Evolutionary conservation across 2,329 filamentous ascomycete species (phyloP).

Genomic region (Lecanicillium sp.): DNA sequence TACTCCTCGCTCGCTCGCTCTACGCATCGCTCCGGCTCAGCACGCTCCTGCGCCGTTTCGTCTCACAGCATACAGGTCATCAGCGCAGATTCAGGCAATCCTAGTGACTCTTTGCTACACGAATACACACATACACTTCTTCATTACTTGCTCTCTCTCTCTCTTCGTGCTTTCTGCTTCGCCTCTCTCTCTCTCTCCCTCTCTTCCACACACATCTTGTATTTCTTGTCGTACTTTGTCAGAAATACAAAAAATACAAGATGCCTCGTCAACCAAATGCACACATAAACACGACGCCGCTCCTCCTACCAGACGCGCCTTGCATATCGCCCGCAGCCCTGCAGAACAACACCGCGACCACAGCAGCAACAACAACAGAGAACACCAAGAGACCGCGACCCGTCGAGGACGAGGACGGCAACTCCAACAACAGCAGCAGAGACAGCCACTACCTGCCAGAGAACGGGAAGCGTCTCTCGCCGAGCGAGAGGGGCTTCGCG

Average conservation of each 20-base stretch:
- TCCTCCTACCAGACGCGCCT: neutral
- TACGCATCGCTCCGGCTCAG: neutral
- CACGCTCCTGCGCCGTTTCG: neutral
- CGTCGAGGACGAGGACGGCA: neutral
- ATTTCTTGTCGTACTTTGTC: too few species aligned
- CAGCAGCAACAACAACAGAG: neutral
- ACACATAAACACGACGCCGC: neutral
- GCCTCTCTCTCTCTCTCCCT: neutral
- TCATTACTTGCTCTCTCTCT: neutral
- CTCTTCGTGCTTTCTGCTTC: neutral
- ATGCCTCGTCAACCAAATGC: neutral
- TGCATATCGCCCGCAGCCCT: too few species aligned
- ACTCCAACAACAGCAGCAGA: neutral
- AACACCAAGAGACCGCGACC: slow-evolving; percentile 1
- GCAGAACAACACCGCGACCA: neutral
- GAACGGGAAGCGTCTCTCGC: neutral
- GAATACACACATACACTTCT: neutral
- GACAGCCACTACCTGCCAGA: too few species aligned
- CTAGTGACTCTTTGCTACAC: neutral
- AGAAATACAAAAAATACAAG: too few species aligned
- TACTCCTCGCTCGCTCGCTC: too few species aligned
- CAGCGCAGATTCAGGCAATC: too few species aligned
- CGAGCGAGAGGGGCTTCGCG: neutral
- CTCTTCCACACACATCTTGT: neutral
- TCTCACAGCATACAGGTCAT: too few species aligned